Conservation (phyloP, 768 basidiomycete genomes). For the Peribolospora baueri region DNA sequence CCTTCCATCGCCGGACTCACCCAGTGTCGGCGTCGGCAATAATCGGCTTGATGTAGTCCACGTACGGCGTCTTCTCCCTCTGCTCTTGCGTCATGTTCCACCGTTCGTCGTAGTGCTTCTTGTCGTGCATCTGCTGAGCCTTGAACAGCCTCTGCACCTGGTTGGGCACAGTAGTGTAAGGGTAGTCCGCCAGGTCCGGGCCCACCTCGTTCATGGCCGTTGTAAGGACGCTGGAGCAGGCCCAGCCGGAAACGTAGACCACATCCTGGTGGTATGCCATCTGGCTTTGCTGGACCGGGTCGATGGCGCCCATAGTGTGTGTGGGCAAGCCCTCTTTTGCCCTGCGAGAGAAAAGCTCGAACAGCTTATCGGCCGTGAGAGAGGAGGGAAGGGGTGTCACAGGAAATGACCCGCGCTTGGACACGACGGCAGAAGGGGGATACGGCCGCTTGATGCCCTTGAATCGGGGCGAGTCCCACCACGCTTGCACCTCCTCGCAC, state of each 20-base stretch:
- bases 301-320: conserved; percentile 79
- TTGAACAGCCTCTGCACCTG: conserved; percentile 79
- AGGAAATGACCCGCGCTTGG: conserved; percentile 71
- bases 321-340: conserved; percentile 42
- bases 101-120: conserved; percentile 74
- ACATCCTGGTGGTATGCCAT: conserved; percentile 69
- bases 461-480: conserved; percentile 57
- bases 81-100: conserved; percentile 38
- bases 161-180: conserved; percentile 87
- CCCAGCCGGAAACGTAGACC: conserved; percentile 86
- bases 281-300: conserved; percentile 83
- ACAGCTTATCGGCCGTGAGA: conserved; percentile 69
- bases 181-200: conserved; percentile 74
- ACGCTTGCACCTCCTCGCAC: conserved; percentile 38
- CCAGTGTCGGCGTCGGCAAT: conserved; percentile 90
- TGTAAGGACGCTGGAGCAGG: conserved; percentile 57
- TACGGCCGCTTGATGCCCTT: conserved; percentile 51
- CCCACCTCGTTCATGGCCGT: conserved; percentile 80
- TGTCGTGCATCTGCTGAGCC: conserved; percentile 76
- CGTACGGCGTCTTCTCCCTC: conserved; percentile 44
- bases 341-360: conserved; percentile 36
- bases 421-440: conserved; percentile 48
- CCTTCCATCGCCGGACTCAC: conserved; percentile 22
- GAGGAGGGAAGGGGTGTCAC: conserved; percentile 50
- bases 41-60: conserved; percentile 76